Base-by-base conservation (phyloP, 2,329 filamentous ascomycete genomes). In the Paradendryphiella salina region DNA sequence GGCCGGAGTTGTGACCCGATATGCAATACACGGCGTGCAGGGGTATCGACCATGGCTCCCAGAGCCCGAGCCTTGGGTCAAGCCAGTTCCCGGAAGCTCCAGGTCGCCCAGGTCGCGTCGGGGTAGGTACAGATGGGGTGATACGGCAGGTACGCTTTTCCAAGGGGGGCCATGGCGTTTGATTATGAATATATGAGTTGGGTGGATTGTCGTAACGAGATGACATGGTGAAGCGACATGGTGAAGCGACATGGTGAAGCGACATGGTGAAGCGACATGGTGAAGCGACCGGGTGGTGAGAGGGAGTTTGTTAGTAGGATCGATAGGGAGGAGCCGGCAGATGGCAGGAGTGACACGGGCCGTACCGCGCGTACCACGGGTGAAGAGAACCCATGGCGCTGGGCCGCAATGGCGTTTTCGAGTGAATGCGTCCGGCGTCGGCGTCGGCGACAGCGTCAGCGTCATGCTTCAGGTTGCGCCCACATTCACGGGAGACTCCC, bases 311-410 rank as follows among this genome's bases (percentile, higher is more conserved):
- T 10, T 26, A 26, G 15, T 3, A 15, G 14, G 7, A 20, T 9
- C 3, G 35, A 28, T 33, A 8, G 14, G 9, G 26, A 21, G 28
- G 20, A 26, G 18, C 14, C 26, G 43, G 34, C 34, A 32, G 26
- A 5, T 17, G 5, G n/a, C 15, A 34, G 26, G 7, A 37, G 34
- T 26, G 18, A 29, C 5, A 47, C 48, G 48, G 43, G 23, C 48
- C 48, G 48, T 47, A 41, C 48, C 48, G 43, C 29, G 37, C n/a
- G 26, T 47, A 9, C 21, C 2, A 33, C 26, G 21, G 18, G 8
- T 3, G 15, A 11, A n/a, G 23, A 26, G 4, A 26, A 37, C 15
- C 21, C 41, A 29, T 20, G 1, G 13, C 23, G 5, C 10, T 15
- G 45, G 44, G 43, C 35, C 14, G 20, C 1, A 11, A 15, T 15